Percentiles rank a stretch among this genome's conserved stretches.
Evolutionary conservation across 2,329 filamentous ascomycete species (phyloP).

Genomic region (Neonectria ditissima): DNA sequence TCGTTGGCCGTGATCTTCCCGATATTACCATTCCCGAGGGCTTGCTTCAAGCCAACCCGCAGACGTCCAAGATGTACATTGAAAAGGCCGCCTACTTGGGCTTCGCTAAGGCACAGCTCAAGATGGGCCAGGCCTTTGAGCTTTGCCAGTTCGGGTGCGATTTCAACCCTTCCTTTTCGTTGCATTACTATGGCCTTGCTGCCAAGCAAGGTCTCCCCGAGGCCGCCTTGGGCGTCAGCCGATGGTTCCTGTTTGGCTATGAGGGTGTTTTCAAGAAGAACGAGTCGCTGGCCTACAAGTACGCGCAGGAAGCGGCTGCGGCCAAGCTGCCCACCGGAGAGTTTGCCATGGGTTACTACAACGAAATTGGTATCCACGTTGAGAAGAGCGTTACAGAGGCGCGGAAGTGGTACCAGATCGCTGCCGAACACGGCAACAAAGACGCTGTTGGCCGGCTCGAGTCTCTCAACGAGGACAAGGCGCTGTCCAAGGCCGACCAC

Average conservation of each 20-base stretch:
- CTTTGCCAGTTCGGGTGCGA: slow-evolving; percentile 93
- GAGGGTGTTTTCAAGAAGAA: slow-evolving; percentile 95
- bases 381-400: slow-evolving; percentile 86
- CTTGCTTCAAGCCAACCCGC: slow-evolving; percentile 77
- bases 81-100: slow-evolving; percentile 97
- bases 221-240: slow-evolving; percentile 94
- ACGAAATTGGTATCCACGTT: slow-evolving; percentile 95
- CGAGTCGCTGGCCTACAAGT: slow-evolving; percentile 91
- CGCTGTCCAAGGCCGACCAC: slow-evolving; percentile 89
- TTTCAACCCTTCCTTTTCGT: slow-evolving; percentile 90
- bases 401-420: slow-evolving; percentile 88
- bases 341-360: slow-evolving; percentile 97
- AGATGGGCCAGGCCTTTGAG: slow-evolving; percentile 97
- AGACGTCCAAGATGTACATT: slow-evolving; percentile 84
- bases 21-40: slow-evolving; percentile 83
- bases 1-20: slow-evolving; percentile 89
- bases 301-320: slow-evolving; percentile 86
- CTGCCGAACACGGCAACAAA: slow-evolving; percentile 89
- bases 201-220: slow-evolving; percentile 93
- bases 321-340: slow-evolving; percentile 89
- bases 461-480: slow-evolving; percentile 83
- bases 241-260: slow-evolving; percentile 98
- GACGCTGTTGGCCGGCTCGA: slow-evolving; percentile 87
- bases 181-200: slow-evolving; percentile 96
- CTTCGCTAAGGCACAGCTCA: slow-evolving; percentile 95